Percentiles rank a stretch among this genome's conserved stretches.
Conservation (phyloP, 2,329 filamentous ascomycete species). For the Aureobasidium leucospermi region DNA sequence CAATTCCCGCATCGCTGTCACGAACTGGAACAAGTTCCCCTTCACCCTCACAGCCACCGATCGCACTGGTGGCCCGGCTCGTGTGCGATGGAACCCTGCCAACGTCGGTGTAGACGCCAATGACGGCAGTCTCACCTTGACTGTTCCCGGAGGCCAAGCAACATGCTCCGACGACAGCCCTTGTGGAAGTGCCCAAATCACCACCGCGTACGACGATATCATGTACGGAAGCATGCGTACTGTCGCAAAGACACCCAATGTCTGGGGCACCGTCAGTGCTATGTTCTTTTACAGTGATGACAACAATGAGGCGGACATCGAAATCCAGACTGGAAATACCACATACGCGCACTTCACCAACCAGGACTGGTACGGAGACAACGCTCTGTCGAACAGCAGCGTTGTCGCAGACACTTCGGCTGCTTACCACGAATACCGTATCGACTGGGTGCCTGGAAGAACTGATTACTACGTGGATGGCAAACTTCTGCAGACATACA, state of each 20-base stretch:
- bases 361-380: slow-evolving; percentile 56
- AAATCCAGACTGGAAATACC: slow-evolving; percentile 29
- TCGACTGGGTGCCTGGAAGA: slow-evolving; percentile 59
- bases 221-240: slow-evolving; percentile 62
- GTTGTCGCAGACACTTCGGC: slow-evolving; percentile 55
- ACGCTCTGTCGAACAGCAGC: slow-evolving; percentile 52
- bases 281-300: slow-evolving; percentile 81
- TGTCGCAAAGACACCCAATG: slow-evolving; percentile 55
- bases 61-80: neutral
- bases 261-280: slow-evolving; percentile 63
- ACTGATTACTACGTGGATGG: slow-evolving; percentile 67
- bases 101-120: neutral
- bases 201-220: slow-evolving; percentile 50
- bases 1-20: neutral
- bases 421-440: slow-evolving; percentile 71
- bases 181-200: slow-evolving; percentile 49
- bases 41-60: slow-evolving; percentile 1
- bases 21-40: slow-evolving; percentile 1
- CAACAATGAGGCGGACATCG: slow-evolving; percentile 73
- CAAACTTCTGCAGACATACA: slow-evolving; percentile 47
- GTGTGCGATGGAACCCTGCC: neutral
- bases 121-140: slow-evolving; percentile 2
- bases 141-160: slow-evolving; percentile 1
- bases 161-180: neutral
- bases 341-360: slow-evolving; percentile 41